Conservation (phyloP, 2,329 filamentous ascomycete genomes). For the Venturia nashicola region DNA sequence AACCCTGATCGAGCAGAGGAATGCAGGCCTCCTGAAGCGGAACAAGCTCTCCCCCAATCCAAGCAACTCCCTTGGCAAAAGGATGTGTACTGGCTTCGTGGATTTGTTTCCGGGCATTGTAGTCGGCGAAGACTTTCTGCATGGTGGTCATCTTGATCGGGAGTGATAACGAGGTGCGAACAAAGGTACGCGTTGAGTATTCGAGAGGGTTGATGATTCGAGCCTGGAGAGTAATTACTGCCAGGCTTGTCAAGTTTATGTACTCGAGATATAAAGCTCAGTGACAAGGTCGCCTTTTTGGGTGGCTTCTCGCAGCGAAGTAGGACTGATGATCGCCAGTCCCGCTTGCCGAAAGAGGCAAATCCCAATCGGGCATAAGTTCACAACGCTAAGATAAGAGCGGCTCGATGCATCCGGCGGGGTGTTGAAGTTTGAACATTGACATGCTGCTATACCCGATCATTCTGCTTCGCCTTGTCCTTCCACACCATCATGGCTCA, state of each 20-base stretch:
- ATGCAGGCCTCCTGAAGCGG: slow-evolving; percentile 37
- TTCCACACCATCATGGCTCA: neutral
- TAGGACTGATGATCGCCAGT: neutral
- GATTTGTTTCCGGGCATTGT: slow-evolving; percentile 20
- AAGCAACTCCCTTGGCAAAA: slow-evolving; percentile 34
- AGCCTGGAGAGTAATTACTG: neutral
- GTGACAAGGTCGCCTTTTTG: neutral
- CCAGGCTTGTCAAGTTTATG: neutral
- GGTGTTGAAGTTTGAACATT: too few species aligned
- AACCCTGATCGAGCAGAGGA: slow-evolving; percentile 39
- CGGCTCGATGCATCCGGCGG: neutral
- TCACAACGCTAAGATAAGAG: slow-evolving; percentile 2
- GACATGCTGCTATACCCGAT: too few species aligned
- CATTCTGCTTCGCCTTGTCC: neutral
- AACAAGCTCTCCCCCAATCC: slow-evolving; percentile 31
- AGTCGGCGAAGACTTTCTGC: slow-evolving; percentile 30
- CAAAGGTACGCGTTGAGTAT: neutral
- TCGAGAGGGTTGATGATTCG: neutral
- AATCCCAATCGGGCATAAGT: neutral
- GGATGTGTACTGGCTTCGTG: slow-evolving; percentile 26
- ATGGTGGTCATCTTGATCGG: slow-evolving; percentile 29
- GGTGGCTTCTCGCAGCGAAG: neutral
- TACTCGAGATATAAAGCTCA: neutral
- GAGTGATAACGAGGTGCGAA: neutral
- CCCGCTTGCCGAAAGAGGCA: neutral